Conservation (phyloP, 305 asterid species). For the Solanum hybrid region DNA sequence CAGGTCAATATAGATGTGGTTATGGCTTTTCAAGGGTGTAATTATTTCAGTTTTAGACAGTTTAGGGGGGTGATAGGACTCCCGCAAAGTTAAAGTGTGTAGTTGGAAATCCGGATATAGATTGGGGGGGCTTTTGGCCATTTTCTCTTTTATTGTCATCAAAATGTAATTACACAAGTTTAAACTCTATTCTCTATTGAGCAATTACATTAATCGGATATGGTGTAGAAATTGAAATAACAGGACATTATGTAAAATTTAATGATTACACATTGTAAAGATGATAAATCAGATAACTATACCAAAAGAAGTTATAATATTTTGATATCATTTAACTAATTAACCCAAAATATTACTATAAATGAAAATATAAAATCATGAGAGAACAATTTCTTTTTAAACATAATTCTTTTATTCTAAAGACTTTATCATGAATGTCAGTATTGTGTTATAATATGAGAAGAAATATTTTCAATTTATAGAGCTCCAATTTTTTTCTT, state of each 20-base stretch:
- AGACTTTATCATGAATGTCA: neutral
- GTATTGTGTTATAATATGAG: no score
- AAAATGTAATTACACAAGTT: neutral
- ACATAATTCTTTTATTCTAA: neutral
- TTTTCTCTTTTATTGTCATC: neutral
- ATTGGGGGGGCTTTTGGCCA: no score
- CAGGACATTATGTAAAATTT: neutral
- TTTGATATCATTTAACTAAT: neutral
- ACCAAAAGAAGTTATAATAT: neutral
- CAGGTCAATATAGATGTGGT: no score
- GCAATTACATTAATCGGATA: neutral
- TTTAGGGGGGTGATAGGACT: no score
- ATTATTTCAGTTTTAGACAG: no score
- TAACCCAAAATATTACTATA: no score
- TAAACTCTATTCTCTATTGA: neutral
- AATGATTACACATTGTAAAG: neutral
- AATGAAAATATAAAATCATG: no score
- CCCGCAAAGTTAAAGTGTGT: no score
- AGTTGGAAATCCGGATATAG: no score
- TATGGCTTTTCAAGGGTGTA: no score
- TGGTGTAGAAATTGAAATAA: neutral
- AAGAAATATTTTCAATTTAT: neutral
- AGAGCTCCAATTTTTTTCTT: neutral
- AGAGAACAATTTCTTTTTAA: neutral
- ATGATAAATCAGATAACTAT: neutral